Evolutionary conservation across 2,329 filamentous ascomycete genomes (phyloP).

Genomic region (Lasiodiplodia citricola): DNA sequence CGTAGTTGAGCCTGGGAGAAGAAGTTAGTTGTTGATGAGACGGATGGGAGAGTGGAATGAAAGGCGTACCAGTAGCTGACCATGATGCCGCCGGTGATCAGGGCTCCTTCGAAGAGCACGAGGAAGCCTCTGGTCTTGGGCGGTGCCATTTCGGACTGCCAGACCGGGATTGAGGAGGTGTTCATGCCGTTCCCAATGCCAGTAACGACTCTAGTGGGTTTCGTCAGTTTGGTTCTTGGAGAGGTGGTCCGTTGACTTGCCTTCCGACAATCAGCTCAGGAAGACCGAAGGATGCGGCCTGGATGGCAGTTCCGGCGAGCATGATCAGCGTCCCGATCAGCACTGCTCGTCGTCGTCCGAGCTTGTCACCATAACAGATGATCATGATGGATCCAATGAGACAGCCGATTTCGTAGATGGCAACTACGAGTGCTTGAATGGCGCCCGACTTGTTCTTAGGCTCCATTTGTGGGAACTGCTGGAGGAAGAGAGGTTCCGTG

Average conservation of each 20-base stretch:
- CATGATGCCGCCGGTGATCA: conserved; percentile 55
- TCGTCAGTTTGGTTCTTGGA: conserved; percentile 28
- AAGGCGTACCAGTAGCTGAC: conserved; percentile 53
- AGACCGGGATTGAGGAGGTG: conserved; percentile 59
- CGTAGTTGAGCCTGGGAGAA: conserved; percentile 49
- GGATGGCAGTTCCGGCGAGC: conserved; percentile 49
- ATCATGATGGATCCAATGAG: conserved; percentile 48
- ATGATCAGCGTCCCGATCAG: conserved; percentile 48
- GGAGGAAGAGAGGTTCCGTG: conserved; percentile 42
- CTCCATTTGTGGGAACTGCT: conserved; percentile 44
- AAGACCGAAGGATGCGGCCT: conserved; percentile 39
- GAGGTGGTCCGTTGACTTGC: too few species aligned
- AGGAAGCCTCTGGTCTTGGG: conserved; percentile 64
- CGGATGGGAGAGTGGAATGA: background rate
- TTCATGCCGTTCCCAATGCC: conserved; percentile 62
- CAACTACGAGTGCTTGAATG: conserved; percentile 54
- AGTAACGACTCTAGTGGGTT: conserved; percentile 51
- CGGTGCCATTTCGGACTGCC: conserved; percentile 58
- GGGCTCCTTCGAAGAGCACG: conserved; percentile 62
- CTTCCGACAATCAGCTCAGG: conserved; percentile 56
- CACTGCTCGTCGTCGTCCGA: conserved; percentile 51
- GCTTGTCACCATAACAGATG: conserved; percentile 45
- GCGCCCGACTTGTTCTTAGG: conserved; percentile 40
- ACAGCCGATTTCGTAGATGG: conserved; percentile 58
- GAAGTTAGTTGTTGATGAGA: background rate